Evolutionary conservation across 495 filamentous ascomycete genomes (phyloP).

Genomic region (Trichoderma virens): DNA sequence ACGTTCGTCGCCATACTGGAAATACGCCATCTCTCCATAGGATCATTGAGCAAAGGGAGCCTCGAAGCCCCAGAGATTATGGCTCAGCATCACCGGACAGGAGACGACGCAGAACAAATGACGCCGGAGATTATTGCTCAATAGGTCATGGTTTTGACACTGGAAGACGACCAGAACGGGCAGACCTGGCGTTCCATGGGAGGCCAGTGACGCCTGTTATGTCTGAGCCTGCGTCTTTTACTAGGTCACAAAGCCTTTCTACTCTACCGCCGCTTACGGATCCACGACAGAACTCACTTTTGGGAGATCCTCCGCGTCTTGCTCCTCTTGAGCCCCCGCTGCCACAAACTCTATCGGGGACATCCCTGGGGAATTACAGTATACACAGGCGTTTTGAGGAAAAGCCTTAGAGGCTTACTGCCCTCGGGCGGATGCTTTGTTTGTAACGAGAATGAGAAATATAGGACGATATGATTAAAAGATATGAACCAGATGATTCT

Average conservation of each 20-base stretch:
- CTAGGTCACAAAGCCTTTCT: not conserved
- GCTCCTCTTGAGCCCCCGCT: slow-evolving; percentile 51
- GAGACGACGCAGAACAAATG: slow-evolving; percentile 51
- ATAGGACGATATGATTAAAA: too few relatives aligned
- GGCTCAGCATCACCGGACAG: slow-evolving; percentile 38
- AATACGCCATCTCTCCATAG: slow-evolving; percentile 1
- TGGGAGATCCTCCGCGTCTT: slow-evolving; percentile 42
- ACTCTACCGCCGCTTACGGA: slow-evolving; percentile 17
- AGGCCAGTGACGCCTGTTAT: slow-evolving; percentile 11
- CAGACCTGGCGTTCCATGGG: not conserved
- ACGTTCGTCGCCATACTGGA: too few relatives aligned
- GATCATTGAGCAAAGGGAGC: too few relatives aligned
- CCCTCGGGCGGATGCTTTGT: too few relatives aligned
- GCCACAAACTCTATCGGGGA: slow-evolving; percentile 13
- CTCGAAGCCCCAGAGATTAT: not conserved
- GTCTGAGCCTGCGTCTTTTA: not conserved
- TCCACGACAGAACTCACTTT: slow-evolving; percentile 8
- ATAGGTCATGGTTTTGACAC: not conserved
- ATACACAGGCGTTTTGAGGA: not conserved
- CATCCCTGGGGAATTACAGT: not conserved
- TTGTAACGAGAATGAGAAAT: too few relatives aligned
- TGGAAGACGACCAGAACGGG: not conserved
- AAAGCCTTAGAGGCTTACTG: too few relatives aligned
- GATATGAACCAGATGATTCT: too few relatives aligned
- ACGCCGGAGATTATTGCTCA: slow-evolving; percentile 17